Conservation (phyloP, 805 yeast genomes). For the Lipomyces kockii region DNA sequence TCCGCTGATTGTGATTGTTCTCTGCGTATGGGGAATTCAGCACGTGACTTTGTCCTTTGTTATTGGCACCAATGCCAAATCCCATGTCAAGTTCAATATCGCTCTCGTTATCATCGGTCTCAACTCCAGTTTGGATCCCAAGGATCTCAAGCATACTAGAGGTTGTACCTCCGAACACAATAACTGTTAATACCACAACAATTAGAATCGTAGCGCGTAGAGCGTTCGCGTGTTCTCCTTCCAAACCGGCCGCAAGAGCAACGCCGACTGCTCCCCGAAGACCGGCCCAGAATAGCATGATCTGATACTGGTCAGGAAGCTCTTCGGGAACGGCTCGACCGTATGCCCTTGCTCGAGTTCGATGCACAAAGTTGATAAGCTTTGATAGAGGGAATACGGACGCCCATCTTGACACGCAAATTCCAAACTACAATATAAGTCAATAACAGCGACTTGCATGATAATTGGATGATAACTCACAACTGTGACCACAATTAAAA, state of each 20-base stretch:
- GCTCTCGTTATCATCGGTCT: slow-evolving; percentile 70
- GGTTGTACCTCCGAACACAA: slow-evolving; percentile 96
- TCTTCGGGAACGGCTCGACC: slow-evolving; percentile 65
- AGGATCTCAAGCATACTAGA: slow-evolving; percentile 96
- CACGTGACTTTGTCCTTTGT: neutral
- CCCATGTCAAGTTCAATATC: slow-evolving; percentile 72
- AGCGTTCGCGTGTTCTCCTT: slow-evolving; percentile 89
- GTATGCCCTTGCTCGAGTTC: slow-evolving; percentile 56
- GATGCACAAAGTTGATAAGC: slow-evolving; percentile 77
- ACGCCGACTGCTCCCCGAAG: slow-evolving; percentile 99
- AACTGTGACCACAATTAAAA: slow-evolving; percentile 87
- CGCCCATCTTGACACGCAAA: slow-evolving; percentile 95
- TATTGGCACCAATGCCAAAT: neutral
- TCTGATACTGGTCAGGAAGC: slow-evolving; percentile 92
- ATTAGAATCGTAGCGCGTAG: slow-evolving; percentile 93
- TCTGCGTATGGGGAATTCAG: neutral
- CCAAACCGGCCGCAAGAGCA: slow-evolving; percentile 95
- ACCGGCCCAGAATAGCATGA: slow-evolving; percentile 99
- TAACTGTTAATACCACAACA: slow-evolving; percentile 94
- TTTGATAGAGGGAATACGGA: slow-evolving; percentile 94
- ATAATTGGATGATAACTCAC: slow-evolving; percentile 41
- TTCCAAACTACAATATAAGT: slow-evolving; percentile 50
- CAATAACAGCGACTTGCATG: no score
- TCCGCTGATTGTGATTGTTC: neutral
- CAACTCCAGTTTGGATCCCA: slow-evolving; percentile 89